Base-by-base conservation (phyloP, 2,329 filamentous ascomycete genomes). In the Laburnicola sp. region DNA sequence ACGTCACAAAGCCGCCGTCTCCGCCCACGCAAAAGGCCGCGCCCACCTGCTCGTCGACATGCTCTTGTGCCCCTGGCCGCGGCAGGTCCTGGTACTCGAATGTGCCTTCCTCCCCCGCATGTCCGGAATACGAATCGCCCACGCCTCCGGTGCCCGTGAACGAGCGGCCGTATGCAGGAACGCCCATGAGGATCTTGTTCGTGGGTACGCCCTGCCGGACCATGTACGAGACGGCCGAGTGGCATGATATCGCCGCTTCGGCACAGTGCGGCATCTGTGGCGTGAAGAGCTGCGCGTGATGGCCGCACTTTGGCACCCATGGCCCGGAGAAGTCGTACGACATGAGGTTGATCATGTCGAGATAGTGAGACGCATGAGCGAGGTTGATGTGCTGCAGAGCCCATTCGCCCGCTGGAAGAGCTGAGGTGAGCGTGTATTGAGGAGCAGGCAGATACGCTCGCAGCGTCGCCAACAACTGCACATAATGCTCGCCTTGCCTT, bases 331-430 rank as follows among this genome's bases (percentile, higher is more conserved):
- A 89, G 70, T 94, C 89, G 71, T 91, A 94, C 1, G 88, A 83
- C 82, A 88, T 90, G 31, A 94, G 75, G 69, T 93, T 93, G 69
- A 94, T 75, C 56, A 86, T 80, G 70, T 93, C 88, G 31, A 94
- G 78, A 59, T 88, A 85, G 39, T 82, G 75, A 43, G 86, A 80
- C 8, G 86, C 82, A 50, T 78, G 75, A 22, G 72, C 74, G 8
- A 93, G 75, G 65, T 91, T 82, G 66, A 93, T 88, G 64, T 87
- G 80, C 60, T 84, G 82, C 48, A 94, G 75, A 0, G 86, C 80
- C 74, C 83, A 82, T 66, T 82, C 79, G 35, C 80, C 82, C 8
- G 86, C 87, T 2, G 89, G 88, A 4, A 94, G 80, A 30, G 87
- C 86, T 32, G 88, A 85, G 7, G 87, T 87, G 25, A 94, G 74